Base-by-base conservation (phyloP, 139 green algal genomes). In the Spirogloea muscicola region DNA sequence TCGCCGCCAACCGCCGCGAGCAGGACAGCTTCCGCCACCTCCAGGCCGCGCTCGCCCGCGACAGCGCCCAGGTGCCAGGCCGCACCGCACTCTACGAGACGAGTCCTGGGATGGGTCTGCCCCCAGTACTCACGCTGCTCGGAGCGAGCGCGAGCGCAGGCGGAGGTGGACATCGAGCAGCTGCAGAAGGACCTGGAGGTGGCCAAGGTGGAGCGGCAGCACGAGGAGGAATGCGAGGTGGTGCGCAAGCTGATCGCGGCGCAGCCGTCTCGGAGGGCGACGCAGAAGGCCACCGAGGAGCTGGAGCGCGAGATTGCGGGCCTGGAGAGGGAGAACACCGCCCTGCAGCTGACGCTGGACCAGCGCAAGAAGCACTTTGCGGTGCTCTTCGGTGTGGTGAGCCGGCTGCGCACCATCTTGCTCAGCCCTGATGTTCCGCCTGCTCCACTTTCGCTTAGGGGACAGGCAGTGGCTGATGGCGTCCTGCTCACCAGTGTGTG, bases 171-270 rank as follows among this genome's bases (percentile, higher is more conserved):
- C 58, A 84, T 88, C 49, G 43, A 73, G 36, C 43, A 82, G 60
- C 79, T 87, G 38, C 77, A 87, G 77, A 21, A 34, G 10, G 75
- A 89, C 67, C 80, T 89, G 36, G 55, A 82, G 37, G 46, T 52
- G 13, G 85, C 83, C 37, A 59, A 68, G 36, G 37, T 74, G 36
- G 55, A 86, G 48, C 74, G 82, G 29, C 78, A 84, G 52, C 85
- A 89, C 43, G 86, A 87, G 41, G 74, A 88, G 70, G 82, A 88
- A 62, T 87, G 86, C 72, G 86, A 85, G 43, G 37, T 21, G 36
- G 42, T 88, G 46, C 76, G 84, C 31, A 49, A 76, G 27, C 61
- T 86, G 52, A 78, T 86, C 16, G 57, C 61, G 39, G 66, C 82
- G 67, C 65, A 85, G 46, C 86, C 86, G 4, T 31, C 59, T 0